These are phyloP conservation scores for Zygosaccharomyces lentus DNA, from an alignment of 805 yeast genomes.

Conservation along the genomic window DNA sequence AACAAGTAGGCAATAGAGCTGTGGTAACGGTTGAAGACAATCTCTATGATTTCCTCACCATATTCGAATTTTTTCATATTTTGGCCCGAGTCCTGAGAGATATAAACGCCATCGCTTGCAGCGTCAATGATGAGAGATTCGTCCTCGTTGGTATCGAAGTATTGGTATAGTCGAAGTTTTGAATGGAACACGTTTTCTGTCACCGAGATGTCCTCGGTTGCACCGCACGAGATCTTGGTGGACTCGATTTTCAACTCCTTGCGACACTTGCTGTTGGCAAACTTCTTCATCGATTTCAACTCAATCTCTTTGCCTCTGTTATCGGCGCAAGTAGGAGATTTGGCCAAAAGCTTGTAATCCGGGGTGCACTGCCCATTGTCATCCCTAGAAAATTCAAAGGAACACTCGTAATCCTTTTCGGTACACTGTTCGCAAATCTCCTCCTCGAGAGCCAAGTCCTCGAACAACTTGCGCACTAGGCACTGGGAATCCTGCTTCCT, in stretches of 20 bases:
- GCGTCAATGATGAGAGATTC: constrained; percentile 67
- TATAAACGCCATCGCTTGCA: constrained; percentile 45
- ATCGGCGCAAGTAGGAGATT: constrained; percentile 21
- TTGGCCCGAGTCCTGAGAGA: constrained; percentile 70
- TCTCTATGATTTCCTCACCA: constrained; percentile 40
- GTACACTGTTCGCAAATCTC: constrained; percentile 60
- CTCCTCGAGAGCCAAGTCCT: constrained; percentile 40
- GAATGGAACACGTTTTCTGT: constrained; percentile 48
- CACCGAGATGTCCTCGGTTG: constrained; percentile 34
- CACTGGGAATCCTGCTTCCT: constrained; percentile 65
- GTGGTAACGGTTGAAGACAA: constrained; percentile 54
- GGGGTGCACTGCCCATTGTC: constrained; percentile 47
- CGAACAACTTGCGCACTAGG: constrained; percentile 37
- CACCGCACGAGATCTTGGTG: constrained; percentile 29
- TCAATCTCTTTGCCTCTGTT: constrained; percentile 10
- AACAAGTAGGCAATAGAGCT: constrained; percentile 35
- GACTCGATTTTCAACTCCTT: constrained; percentile 25
- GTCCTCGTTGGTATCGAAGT: constrained; percentile 43
- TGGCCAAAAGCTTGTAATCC: constrained; percentile 22
- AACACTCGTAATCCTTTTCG: constrained; percentile 67
- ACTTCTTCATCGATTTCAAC: constrained; percentile 19
- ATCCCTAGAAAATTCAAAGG: constrained; percentile 43
- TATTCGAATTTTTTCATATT: constrained; percentile 41
- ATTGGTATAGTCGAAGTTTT: constrained; percentile 49
- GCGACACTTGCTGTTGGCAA: constrained; percentile 22